These are phyloP conservation scores for Aegle marmelos DNA, from an alignment of 345 rosid species.

Conservation along the genomic window DNA sequence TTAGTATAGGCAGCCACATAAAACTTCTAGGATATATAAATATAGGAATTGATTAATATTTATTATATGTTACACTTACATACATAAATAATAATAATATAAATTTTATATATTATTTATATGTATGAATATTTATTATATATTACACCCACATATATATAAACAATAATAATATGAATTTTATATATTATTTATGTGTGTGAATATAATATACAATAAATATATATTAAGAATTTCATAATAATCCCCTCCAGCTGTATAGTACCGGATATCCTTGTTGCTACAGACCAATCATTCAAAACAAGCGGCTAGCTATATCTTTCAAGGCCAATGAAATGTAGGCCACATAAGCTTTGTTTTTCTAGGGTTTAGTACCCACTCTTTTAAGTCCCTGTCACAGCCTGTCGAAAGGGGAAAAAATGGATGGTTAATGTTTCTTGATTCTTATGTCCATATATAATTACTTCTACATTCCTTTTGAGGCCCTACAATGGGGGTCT, in stretches of 20 bases:
- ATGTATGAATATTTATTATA: too few species aligned
- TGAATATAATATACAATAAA: too few species aligned
- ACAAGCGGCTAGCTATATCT: neutral
- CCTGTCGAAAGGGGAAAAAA: too few species aligned
- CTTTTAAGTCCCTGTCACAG: neutral
- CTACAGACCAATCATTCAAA: conserved; percentile 9
- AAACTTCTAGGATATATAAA: neutral
- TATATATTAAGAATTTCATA: too few species aligned
- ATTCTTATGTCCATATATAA: too few species aligned
- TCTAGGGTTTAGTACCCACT: neutral
- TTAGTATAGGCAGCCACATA: neutral
- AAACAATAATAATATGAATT: too few species aligned
- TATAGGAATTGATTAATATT: too few species aligned
- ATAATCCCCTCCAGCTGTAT: conserved; percentile 1
- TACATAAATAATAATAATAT: too few species aligned
- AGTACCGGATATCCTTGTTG: neutral
- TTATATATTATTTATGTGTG: too few species aligned
- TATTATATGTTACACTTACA: too few species aligned
- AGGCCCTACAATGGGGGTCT: conserved; percentile 14
- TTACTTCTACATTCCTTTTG: conserved; percentile 12
- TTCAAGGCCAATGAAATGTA: neutral
- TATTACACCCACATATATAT: too few species aligned
- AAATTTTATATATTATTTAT: too few species aligned
- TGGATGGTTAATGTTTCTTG: conserved; percentile 18
- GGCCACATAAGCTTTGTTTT: neutral